These are phyloP conservation scores for Scopulariopsis brevicaulis DNA, from an alignment of 2,329 filamentous ascomycete genomes.

Conservation along the genomic window DNA sequence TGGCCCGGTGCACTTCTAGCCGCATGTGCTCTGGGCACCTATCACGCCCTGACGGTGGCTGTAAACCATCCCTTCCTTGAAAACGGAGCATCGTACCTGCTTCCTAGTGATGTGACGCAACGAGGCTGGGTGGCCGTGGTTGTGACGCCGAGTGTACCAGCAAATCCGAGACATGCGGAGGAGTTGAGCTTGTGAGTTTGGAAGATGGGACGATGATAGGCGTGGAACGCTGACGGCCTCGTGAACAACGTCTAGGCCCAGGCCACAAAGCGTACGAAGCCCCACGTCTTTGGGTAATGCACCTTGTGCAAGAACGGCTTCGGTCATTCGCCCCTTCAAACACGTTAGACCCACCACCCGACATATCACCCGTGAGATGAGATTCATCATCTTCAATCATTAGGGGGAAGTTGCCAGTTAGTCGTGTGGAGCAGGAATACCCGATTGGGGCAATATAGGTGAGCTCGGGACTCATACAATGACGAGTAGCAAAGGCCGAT, in stretches of 20 bases:
- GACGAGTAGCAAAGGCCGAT: no score
- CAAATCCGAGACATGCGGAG: not conserved
- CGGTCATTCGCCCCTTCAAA: not conserved
- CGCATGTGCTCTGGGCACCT: not conserved
- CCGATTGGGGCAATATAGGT: not conserved
- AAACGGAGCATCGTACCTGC: not conserved
- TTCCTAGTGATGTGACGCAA: not conserved
- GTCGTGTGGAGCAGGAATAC: not conserved
- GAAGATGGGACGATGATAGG: no score
- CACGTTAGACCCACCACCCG: not conserved
- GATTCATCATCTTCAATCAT: not conserved
- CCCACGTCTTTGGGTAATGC: no score
- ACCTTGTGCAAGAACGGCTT: not conserved
- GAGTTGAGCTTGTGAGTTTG: not conserved
- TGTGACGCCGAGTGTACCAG: not conserved
- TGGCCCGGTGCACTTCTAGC: not conserved
- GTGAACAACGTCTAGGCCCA: no score
- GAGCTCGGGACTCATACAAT: not conserved
- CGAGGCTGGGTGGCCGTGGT: not conserved
- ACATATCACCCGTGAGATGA: not conserved
- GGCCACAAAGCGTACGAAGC: no score
- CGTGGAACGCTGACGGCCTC: no score
- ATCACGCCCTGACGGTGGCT: not conserved
- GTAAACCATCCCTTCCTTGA: not conserved
- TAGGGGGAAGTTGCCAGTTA: not conserved